Base-by-base conservation (phyloP, 768 basidiomycete species). In the Cystobasidium ongulense region DNA sequence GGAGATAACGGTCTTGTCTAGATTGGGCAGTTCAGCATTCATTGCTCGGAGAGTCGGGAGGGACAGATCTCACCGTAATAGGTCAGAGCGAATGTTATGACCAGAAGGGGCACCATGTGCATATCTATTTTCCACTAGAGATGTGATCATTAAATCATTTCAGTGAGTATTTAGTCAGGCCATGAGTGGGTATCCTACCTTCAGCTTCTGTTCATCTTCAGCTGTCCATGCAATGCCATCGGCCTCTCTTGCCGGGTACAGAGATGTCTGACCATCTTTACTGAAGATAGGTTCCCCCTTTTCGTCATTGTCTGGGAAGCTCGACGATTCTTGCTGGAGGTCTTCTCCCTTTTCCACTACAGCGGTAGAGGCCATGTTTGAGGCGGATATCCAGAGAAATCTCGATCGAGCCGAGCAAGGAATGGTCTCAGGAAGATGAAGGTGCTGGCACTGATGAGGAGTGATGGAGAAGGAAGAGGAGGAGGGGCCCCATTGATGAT, bases 71-170 rank as follows among this genome's bases (percentile, higher is more conserved):
- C 27, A 59, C 57, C 57, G 29, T 59, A 59, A 59, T 59, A 59
- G 11, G 57, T 59, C 5, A 59, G 25, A 35, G 57, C 57, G 25
- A 59, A 59, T 2, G 57, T 59, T 5, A 59, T 59, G 5, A 59
- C 57, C 33, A 59, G 57, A 27, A 59, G 57, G 21, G 57, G 57
- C 33, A 59, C 57, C 57, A 59, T 59, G 57, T 59, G 57, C 57
- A 27, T 4, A 35, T 59, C 57, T 5, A 59, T 29, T 23, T 59
- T 59, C 33, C 33, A 29, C 57, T 59, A 50, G 8, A n/a, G 27
- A 54, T 54, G n/a, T 23, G 43, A 46, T 13, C 43, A 46, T 46
- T 13, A 46, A 13, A 13, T 46, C 13, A n/a, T 46, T 46, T n/a
- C n/a, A 13, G 43, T 13, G 43, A 13, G 43, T n/a, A 46, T 46